These are phyloP conservation scores for Amanita pallidorosea DNA, from an alignment of 768 basidiomycete genomes.

Conservation along the genomic window DNA sequence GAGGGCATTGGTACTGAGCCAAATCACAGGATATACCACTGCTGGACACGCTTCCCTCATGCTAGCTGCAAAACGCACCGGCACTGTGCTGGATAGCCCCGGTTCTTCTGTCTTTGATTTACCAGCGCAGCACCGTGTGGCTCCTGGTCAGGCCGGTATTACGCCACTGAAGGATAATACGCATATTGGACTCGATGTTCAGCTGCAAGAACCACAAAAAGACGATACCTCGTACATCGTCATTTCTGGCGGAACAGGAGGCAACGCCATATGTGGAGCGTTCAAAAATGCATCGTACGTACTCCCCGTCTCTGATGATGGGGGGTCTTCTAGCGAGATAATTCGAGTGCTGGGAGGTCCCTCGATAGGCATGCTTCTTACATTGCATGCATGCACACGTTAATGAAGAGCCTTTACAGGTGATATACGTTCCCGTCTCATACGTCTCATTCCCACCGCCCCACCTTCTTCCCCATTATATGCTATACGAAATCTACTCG, in stretches of 20 bases:
- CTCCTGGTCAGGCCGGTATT: background rate
- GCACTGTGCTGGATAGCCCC: constrained; percentile 33
- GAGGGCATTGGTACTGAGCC: constrained; percentile 18
- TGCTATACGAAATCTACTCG: constrained; percentile 67
- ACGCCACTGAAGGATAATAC: background rate
- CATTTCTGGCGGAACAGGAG: constrained; percentile 91
- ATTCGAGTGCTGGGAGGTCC: constrained; percentile 84
- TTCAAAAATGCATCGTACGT: constrained; percentile 75
- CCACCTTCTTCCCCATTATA: constrained; percentile 50
- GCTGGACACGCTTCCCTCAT: constrained; percentile 5
- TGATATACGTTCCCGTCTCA: constrained; percentile 80
- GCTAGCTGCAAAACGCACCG: constrained; percentile 4
- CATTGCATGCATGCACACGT: background rate
- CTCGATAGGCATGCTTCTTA: constrained; percentile 49
- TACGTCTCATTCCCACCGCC: constrained; percentile 73
- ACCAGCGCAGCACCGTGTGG: constrained; percentile 31
- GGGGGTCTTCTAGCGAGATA: constrained; percentile 91
- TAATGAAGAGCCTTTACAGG: constrained; percentile 28
- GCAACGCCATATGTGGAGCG: constrained; percentile 82
- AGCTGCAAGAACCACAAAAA: constrained; percentile 1
- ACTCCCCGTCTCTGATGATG: constrained; percentile 91
- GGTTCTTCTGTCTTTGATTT: constrained; percentile 71
- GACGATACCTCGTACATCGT: constrained; percentile 46
- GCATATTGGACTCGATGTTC: background rate
- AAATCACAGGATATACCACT: background rate